A percentile compares a stretch with the other conserved stretches of the same genome.
Conservation (phyloP, 2,329 filamentous ascomycete species). For the Akanthomyces uredinophilus region DNA sequence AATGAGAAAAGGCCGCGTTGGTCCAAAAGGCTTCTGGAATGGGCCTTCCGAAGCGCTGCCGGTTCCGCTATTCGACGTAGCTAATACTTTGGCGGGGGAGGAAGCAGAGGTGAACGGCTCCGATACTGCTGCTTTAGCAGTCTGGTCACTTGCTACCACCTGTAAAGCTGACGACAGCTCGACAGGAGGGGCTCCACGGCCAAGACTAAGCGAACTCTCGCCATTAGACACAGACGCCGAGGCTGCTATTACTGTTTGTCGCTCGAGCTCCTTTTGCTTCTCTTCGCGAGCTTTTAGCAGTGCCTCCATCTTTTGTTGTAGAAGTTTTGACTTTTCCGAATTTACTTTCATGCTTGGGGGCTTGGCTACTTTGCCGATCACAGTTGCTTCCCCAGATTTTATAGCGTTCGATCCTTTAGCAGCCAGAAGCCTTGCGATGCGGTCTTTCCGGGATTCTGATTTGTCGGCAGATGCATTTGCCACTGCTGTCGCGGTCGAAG, state of each 20-base stretch:
- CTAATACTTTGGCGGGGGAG: not conserved
- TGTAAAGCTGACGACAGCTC: not conserved
- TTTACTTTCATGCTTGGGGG: constrained; percentile 41
- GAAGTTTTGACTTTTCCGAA: constrained; percentile 65
- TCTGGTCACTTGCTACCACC: not conserved
- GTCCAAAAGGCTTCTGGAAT: constrained; percentile 58
- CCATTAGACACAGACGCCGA: not conserved
- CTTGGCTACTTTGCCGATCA: constrained; percentile 18
- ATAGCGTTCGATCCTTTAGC: constrained; percentile 57
- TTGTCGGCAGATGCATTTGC: constrained; percentile 22
- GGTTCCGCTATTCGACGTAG: not conserved
- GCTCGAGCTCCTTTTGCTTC: constrained; percentile 22
- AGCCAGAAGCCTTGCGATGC: constrained; percentile 71
- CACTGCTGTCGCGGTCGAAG: not conserved
- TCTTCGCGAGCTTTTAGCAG: constrained; percentile 55
- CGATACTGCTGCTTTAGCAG: not conserved
- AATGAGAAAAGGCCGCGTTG: constrained; percentile 66
- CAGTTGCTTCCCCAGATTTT: constrained; percentile 15
- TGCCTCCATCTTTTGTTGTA: constrained; percentile 74
- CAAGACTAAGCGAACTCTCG: not conserved
- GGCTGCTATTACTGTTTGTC: constrained; percentile 1
- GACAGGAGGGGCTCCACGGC: not conserved
- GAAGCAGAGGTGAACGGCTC: not conserved
- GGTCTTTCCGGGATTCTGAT: constrained; percentile 65
- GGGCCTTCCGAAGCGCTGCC: constrained; percentile 46